Evolutionary conservation across 1,284 basidiomycete species (phyloP).

Genomic region (Puccinia horiana): DNA sequence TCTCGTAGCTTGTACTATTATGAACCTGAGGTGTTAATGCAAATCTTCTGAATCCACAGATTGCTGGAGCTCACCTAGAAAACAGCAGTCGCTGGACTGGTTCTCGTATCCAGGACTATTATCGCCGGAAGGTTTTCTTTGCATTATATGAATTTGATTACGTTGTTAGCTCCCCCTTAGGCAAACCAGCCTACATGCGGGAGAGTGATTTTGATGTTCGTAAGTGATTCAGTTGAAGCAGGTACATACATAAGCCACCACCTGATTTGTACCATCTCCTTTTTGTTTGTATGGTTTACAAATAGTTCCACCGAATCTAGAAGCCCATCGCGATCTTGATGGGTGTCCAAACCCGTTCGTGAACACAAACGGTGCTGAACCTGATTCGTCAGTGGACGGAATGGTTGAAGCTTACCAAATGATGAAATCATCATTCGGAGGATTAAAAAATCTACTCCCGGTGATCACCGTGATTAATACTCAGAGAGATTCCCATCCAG

Average conservation of each 20-base stretch:
- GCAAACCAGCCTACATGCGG: conserved; percentile 32
- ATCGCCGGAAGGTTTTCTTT: conserved; percentile 40
- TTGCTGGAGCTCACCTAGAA: conserved; percentile 18
- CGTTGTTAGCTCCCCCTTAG: conserved; percentile 3
- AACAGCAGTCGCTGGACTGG: conserved; percentile 7
- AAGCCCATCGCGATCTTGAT: not conserved
- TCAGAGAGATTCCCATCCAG: not conserved
- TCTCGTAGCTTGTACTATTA: not conserved
- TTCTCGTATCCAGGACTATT: conserved; percentile 11
- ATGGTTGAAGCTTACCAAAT: not conserved
- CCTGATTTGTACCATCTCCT: not conserved
- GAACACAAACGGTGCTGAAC: not conserved
- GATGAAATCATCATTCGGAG: conserved; percentile 15
- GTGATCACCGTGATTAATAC: conserved; percentile 7
- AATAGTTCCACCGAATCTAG: conserved; percentile 20
- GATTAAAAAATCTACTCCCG: conserved; percentile 19
- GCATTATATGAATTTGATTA: conserved; percentile 21
- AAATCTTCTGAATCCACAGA: not conserved
- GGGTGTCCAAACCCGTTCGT: not conserved
- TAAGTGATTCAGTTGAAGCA: not conserved
- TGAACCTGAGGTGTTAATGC: not conserved
- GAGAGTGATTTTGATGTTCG: conserved; percentile 45
- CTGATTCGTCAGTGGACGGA: not conserved
- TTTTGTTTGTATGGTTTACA: not conserved
- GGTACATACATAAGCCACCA: no score